Evolutionary conservation across 2,329 filamentous ascomycete species (phyloP), one percentile per base, ranked within the genome.

Genomic region (Zymoseptoria pseudotritici): DNA sequence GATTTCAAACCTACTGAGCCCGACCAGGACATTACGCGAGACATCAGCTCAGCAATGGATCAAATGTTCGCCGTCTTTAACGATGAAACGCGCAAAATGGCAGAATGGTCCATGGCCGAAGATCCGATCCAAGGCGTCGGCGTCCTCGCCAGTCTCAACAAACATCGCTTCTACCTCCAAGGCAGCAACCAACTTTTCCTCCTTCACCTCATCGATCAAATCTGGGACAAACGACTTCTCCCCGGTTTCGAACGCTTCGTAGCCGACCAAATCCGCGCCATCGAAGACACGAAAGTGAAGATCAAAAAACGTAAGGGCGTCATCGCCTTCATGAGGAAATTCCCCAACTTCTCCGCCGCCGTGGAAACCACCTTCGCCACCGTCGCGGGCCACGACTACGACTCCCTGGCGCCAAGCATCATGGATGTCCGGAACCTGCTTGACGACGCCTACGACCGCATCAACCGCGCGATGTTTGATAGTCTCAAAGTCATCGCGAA

Each of bases 271-370:
- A 89, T 97, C 61, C 89, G 90, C 24, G 92, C 91, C 4, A 96
- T 97, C 64, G 94, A 97, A 76, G 94, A 97, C 63, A 97, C 92
- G 49, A 97, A 97, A 76, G 93, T 99, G 74, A 97, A 97, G 79
- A 91, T 97, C 76, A 97, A 96, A 80, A 97, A 97, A 80, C 88
- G 94, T 66, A 97, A 95, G 77, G 93, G 94, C 10, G 90, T 99
- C 59, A 97, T 97, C 69, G 87, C 87, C 17, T 97, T 97, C 74
- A 93, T 97, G 79, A 89, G 90, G 65, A 88, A 93, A 50, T 97
- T 97, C 79, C 94, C 93, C 0, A 80, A 87, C 61, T 97, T 97
- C 76, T 86, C 86, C n/a, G 76, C 84, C 1, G 86, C 89, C 0
- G 84, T 97, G 1, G 92, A 97, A 75, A 91, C 87, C 70, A 92